Evolutionary conservation across 2,329 filamentous ascomycete species (phyloP), one percentile per base, ranked within the genome.

Genomic region (Calonectria crousiana): DNA sequence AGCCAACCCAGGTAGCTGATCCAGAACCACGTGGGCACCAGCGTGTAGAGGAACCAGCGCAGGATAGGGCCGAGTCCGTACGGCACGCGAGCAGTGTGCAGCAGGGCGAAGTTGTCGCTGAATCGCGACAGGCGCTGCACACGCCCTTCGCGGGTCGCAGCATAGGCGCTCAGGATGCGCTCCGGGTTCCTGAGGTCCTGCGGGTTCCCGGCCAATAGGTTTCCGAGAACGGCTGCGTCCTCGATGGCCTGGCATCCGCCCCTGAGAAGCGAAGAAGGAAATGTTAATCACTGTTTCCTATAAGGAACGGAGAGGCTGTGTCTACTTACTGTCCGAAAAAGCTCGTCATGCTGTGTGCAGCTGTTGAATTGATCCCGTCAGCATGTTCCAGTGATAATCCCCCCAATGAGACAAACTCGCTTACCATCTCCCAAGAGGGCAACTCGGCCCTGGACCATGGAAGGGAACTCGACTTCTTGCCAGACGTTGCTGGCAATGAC

Each of bases 401-500:
- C 18, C 18, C 38, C n/a, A 6, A 64, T 49, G 44, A 49, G 44
- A 64, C 23, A 64, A 44, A n/a, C 28, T 49, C 47, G 56, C 70
- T 68, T 64, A 68, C 70, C 70, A 28, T 72, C 70, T 34, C 70
- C 70, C 11, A 72, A 64, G 11, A 72, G 52, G n/a, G 70, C 70
- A 47, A 72, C 70, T 34, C 70, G 23, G 28, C 70, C 70, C 28
- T 72, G 70, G 32, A 72, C 70, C 70, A 72, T 72, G 8, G 70
- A 72, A 10, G 70, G 70, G 53, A 72, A 72, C 23, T 72, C 70
- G 44, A 64, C 70, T 14, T 72, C 70, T 18, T 72, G 70, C 32
- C 58, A 72, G 64, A 72, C 70, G 23, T 72, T 72, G 64, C 70
- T 72, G 44, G 70, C 70, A 28, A 72, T 72, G 70, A 72, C 70